Conservation (phyloP, 176 grass and related monocot genomes). For the Urochloa ruziziensis region DNA sequence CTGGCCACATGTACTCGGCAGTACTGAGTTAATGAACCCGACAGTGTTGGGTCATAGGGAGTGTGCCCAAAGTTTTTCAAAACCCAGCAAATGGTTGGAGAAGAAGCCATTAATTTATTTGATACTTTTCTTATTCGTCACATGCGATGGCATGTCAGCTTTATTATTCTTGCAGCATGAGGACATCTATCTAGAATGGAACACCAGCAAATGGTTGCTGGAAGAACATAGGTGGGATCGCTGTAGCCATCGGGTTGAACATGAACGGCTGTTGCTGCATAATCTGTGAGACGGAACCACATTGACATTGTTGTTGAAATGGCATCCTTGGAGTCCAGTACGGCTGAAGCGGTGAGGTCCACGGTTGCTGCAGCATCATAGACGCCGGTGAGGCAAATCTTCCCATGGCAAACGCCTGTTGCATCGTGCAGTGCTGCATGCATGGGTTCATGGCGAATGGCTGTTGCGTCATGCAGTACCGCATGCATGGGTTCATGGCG, state of each 20-base stretch:
- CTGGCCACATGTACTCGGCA: too few relatives aligned
- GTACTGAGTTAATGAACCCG: too few relatives aligned
- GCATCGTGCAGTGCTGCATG: too few relatives aligned
- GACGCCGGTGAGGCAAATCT: not conserved
- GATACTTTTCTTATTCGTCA: not conserved
- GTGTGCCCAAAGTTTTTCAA: too few relatives aligned
- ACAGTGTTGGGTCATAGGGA: too few relatives aligned
- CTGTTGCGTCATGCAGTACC: not conserved
- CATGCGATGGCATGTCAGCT: constrained; percentile 1
- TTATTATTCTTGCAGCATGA: not conserved
- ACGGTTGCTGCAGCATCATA: not conserved
- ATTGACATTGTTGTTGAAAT: not conserved
- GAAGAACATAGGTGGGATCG: too few relatives aligned
- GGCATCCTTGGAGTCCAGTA: not conserved
- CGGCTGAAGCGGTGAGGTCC: not conserved
- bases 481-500: not conserved
- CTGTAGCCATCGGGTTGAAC: not conserved
- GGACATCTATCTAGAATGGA: not conserved
- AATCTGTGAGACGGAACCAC: not conserved
- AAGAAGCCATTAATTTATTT: too few relatives aligned
- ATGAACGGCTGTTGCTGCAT: not conserved
- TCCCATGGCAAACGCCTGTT: not conserved
- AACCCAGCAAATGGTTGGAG: too few relatives aligned
- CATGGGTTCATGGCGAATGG: not conserved
- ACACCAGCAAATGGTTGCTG: not conserved